A percentile compares a stretch with the other conserved stretches of the same genome.
These are phyloP conservation scores for Solanum dulcamara DNA, from an alignment of 257 asterid species.

Conservation along the genomic window DNA sequence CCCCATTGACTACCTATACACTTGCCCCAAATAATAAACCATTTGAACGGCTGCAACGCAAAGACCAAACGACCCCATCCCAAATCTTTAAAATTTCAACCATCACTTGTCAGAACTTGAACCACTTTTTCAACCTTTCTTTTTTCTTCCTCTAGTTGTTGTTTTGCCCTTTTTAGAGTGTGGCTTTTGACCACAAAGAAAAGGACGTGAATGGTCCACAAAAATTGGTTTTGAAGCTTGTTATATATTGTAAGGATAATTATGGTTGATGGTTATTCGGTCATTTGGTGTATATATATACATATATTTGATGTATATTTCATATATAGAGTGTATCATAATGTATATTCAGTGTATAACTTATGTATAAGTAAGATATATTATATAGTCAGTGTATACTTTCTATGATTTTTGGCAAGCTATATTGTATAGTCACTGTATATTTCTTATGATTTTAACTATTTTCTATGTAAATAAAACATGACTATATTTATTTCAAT, in stretches of 20 bases:
- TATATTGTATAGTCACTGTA: too few species aligned
- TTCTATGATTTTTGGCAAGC: too few species aligned
- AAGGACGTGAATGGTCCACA: background rate
- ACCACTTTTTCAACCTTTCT: background rate
- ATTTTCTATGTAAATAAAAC: too few species aligned
- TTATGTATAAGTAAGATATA: too few species aligned
- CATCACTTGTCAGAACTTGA: background rate
- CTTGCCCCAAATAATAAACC: background rate
- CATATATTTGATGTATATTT: too few species aligned
- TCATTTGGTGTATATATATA: too few species aligned
- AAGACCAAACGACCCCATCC: background rate
- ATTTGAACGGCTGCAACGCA: background rate
- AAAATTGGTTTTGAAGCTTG: background rate
- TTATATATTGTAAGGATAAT: background rate
- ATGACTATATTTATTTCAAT: too few species aligned
- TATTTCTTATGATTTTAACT: too few species aligned
- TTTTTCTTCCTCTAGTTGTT: background rate
- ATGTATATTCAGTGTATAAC: too few species aligned
- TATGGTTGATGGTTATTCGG: too few species aligned
- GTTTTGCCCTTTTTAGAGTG: background rate
- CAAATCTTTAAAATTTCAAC: background rate
- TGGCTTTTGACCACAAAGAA: background rate
- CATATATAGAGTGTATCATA: too few species aligned
- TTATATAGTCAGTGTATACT: too few species aligned
- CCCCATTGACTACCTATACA: background rate